Evolutionary conservation across 495 filamentous ascomycete species (phyloP).

Genomic region (Cladorrhinum samala): DNA sequence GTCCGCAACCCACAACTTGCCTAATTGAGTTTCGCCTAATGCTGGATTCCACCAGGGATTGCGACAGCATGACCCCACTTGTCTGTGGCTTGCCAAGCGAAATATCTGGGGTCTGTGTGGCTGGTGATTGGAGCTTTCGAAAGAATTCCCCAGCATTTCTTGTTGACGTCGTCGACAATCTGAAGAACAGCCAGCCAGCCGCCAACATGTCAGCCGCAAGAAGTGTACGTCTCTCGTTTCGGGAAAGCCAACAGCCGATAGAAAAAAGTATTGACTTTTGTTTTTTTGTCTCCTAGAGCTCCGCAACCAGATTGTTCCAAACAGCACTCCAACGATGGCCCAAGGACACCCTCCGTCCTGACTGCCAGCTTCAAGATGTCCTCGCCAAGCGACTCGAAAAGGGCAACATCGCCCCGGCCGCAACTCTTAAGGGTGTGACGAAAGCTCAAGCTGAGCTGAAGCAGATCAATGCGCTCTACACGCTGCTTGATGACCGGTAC

Average conservation of each 20-base stretch:
- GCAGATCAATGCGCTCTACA: conserved; percentile 68
- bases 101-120: background rate
- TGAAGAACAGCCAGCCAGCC: background rate
- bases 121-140: background rate
- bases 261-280: background rate
- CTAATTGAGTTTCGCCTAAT: background rate
- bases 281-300: conserved; percentile 9
- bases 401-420: conserved; percentile 42
- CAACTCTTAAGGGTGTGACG: conserved; percentile 10
- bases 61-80: background rate
- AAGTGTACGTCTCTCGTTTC: conserved; percentile 9
- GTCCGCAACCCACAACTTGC: background rate
- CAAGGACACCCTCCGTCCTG: conserved; percentile 67
- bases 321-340: conserved; percentile 75
- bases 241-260: too few relatives aligned
- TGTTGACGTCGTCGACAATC: conserved; percentile 3
- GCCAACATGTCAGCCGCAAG: conserved; percentile 21
- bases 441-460: conserved; percentile 35
- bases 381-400: conserved; percentile 56
- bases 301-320: conserved; percentile 34
- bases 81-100: background rate
- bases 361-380: conserved; percentile 65
- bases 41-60: too few relatives aligned
- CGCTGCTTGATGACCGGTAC: conserved; percentile 70
- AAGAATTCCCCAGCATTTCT: background rate